phyloP scores from a whole-genome alignment of 352 stramenopile species.

The Pythium utonaiense region DNA sequence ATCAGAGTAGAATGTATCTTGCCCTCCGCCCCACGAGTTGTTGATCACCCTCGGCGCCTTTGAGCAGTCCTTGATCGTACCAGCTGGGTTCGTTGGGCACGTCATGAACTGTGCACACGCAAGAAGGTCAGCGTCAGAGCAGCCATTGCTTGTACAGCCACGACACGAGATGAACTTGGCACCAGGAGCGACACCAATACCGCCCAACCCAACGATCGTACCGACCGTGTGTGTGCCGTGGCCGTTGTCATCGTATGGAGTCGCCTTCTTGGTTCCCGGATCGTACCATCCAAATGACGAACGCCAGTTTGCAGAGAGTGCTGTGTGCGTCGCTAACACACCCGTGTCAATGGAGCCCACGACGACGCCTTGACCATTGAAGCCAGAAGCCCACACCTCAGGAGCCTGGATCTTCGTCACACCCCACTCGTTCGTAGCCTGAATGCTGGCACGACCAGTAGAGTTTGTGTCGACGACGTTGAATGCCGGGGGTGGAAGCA shows the following conservation, averaged over 20 bases:
- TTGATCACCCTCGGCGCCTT: slow-evolving; percentile 22
- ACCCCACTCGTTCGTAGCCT: too few species aligned
- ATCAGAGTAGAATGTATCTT: slow-evolving; percentile 10
- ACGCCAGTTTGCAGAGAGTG: slow-evolving; percentile 9
- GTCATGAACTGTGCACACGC: slow-evolving; percentile 30
- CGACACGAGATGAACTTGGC: slow-evolving; percentile 14
- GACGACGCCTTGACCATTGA: slow-evolving; percentile 23
- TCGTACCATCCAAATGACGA: slow-evolving; percentile 23
- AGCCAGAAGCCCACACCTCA: too few species aligned
- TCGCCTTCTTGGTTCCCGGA: slow-evolving; percentile 14
- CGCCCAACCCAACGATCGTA: slow-evolving; percentile 11
- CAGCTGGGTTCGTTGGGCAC: slow-evolving; percentile 22
- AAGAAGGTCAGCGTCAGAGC: slow-evolving; percentile 16
- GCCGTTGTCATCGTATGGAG: slow-evolving; percentile 23
- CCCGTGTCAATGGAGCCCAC: slow-evolving; percentile 31
- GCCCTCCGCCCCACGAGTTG: slow-evolving; percentile 22
- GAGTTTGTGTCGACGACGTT: too few species aligned
- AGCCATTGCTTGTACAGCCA: neutral
- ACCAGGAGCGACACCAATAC: slow-evolving; percentile 15
- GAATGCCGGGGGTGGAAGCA: neutral
- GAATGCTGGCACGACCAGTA: too few species aligned
- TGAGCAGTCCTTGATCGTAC: slow-evolving; percentile 8
- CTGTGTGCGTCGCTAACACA: slow-evolving; percentile 24
- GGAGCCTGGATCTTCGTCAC: too few species aligned
- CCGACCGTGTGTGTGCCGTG: slow-evolving; percentile 24